Conservation (phyloP, 768 basidiomycete species). For the Auriscalpium vulgare region DNA sequence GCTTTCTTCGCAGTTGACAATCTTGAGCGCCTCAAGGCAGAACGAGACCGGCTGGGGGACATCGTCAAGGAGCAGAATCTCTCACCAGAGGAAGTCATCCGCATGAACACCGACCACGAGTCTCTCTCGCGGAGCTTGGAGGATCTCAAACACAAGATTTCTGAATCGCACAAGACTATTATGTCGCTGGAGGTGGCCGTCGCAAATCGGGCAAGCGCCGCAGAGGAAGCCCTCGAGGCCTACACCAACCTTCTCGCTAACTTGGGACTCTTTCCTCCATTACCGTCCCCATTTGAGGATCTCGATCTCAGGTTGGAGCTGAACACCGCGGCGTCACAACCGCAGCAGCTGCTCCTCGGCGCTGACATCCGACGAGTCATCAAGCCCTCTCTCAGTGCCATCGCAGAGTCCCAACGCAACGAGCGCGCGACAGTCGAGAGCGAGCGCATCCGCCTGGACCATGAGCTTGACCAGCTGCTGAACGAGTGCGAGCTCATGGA, state of each 20-base stretch:
- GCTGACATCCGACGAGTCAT: conserved; percentile 64
- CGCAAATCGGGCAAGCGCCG: conserved; percentile 67
- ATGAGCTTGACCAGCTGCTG: conserved; percentile 72
- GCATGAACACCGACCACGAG: conserved; percentile 89
- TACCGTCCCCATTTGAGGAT: conserved; percentile 60
- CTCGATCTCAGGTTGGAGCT: conserved; percentile 76
- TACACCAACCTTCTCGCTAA: conserved; percentile 71
- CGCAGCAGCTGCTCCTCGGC: conserved; percentile 59
- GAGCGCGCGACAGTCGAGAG: conserved; percentile 67
- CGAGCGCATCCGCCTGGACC: conserved; percentile 72
- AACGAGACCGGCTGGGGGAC: conserved; percentile 52
- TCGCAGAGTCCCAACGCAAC: conserved; percentile 65
- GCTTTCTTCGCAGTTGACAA: conserved; percentile 21
- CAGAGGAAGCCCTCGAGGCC: conserved; percentile 74
- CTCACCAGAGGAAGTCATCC: conserved; percentile 81
- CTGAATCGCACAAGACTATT: conserved; percentile 62
- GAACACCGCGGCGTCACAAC: conserved; percentile 68
- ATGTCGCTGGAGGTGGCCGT: conserved; percentile 81
- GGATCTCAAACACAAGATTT: conserved; percentile 68
- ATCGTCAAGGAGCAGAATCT: conserved; percentile 85
- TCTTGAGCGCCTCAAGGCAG: conserved; percentile 54
- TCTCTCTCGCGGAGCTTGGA: conserved; percentile 63
- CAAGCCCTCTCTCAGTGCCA: conserved; percentile 65
- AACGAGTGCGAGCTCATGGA: conserved; percentile 76
- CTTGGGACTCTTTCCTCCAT: conserved; percentile 70